phyloP scores from a whole-genome alignment of 139 green algal species.

The Pseudopediastrum boryanum region DNA sequence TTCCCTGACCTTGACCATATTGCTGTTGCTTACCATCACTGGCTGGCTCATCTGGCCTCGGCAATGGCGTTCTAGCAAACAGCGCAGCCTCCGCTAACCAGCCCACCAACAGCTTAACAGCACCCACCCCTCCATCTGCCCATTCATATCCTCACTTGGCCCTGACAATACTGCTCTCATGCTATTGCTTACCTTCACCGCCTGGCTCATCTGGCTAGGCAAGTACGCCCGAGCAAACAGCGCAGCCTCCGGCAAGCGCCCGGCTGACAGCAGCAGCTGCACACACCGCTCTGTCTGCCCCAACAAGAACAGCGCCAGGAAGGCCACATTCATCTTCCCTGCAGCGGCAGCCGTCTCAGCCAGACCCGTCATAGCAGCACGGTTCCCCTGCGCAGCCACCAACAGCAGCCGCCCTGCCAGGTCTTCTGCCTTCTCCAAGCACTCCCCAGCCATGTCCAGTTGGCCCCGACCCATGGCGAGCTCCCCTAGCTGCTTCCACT shows the following conservation, averaged over 20 bases:
- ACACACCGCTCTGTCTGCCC: conserved; percentile 78
- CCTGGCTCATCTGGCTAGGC: conserved; percentile 65
- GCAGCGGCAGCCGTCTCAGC: conserved; percentile 38
- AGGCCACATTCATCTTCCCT: conserved; percentile 90
- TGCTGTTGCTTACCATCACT: too few relatives aligned
- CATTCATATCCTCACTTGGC: too few relatives aligned
- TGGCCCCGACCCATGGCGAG: conserved; percentile 53
- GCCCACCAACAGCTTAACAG: too few relatives aligned
- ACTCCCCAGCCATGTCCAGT: conserved; percentile 75
- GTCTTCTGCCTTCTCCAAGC: conserved; percentile 81
- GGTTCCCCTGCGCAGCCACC: conserved; percentile 57
- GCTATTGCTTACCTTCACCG: conserved; percentile 66
- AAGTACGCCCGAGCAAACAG: conserved; percentile 96
- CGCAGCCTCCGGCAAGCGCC: conserved; percentile 92
- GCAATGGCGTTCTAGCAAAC: too few relatives aligned
- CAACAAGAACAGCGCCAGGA: conserved; percentile 89
- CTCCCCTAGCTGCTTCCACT: conserved; percentile 93
- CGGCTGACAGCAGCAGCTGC: conserved; percentile 67
- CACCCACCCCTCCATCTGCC: too few relatives aligned
- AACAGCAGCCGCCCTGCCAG: conserved; percentile 92
- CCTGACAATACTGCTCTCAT: too few relatives aligned
- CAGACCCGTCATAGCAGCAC: conserved; percentile 52
- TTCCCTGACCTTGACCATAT: too few relatives aligned
- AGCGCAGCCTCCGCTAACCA: too few relatives aligned
- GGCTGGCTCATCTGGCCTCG: too few relatives aligned